These are phyloP conservation scores for Musa balbisiana DNA, from an alignment of 202 grass and related monocot species.

Conservation along the genomic window DNA sequence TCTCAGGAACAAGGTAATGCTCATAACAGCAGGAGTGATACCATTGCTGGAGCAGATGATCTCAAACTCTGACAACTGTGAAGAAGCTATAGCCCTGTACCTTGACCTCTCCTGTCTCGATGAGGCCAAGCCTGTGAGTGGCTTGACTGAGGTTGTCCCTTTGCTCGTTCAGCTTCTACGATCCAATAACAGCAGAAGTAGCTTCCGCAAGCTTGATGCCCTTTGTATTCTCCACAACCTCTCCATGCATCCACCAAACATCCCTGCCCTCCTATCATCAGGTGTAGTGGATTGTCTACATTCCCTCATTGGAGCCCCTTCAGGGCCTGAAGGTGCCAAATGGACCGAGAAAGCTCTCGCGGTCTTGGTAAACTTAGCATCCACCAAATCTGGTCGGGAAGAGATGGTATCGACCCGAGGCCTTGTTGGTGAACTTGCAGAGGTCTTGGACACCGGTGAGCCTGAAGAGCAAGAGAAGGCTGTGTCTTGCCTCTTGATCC, in stretches of 20 bases:
- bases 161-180: conserved; percentile 53
- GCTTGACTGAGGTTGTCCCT: conserved; percentile 51
- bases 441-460: conserved; percentile 58
- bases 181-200: conserved; percentile 25
- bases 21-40: conserved; percentile 56
- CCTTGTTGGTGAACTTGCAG: conserved; percentile 47
- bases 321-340: conserved; percentile 34
- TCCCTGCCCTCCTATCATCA: conserved; percentile 51
- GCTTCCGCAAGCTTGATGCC: conserved; percentile 68
- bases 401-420: conserved; percentile 57
- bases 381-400: conserved; percentile 47
- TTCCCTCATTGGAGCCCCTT: conserved; percentile 38
- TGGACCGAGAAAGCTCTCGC: conserved; percentile 74
- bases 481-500: conserved; percentile 62
- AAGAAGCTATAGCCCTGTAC: conserved; percentile 66
- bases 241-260: conserved; percentile 58
- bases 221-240: conserved; percentile 78
- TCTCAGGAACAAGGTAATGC: conserved; percentile 78
- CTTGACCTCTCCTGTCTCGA: conserved; percentile 77
- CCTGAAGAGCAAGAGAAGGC: conserved; percentile 71
- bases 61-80: conserved; percentile 39
- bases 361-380: conserved; percentile 70
- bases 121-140: conserved; percentile 61
- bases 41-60: conserved; percentile 84
- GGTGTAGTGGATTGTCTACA: conserved; percentile 59